Percentiles rank a stretch among this genome's conserved stretches.
phyloP scores from a whole-genome alignment of 2,329 filamentous ascomycete genomes.

The Pezicula radicicola region DNA sequence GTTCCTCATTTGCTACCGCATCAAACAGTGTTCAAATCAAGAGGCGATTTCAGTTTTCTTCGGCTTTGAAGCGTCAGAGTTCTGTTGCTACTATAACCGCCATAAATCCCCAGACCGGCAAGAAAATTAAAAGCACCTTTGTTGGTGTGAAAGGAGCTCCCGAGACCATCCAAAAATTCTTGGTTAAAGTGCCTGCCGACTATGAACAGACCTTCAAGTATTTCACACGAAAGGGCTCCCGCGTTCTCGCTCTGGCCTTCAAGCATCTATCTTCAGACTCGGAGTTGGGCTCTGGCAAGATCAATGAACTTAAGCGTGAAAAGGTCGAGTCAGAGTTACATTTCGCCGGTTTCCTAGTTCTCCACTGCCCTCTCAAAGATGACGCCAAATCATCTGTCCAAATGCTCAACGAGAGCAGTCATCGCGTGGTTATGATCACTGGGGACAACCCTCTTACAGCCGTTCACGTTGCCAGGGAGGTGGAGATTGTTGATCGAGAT shows the following conservation, averaged over 20 bases:
- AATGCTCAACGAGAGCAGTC: conserved; percentile 98
- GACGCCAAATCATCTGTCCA: conserved; percentile 91
- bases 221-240: conserved; percentile 92
- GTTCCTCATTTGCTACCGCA: conserved; percentile 42
- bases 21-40: conserved; percentile 87
- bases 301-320: conserved; percentile 93
- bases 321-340: conserved; percentile 79
- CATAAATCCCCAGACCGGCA: conserved; percentile 67
- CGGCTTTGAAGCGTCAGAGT: conserved; percentile 91
- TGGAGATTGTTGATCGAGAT: conserved; percentile 96
- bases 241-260: conserved; percentile 90
- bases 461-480: conserved; percentile 89
- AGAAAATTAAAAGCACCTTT: conserved; percentile 81
- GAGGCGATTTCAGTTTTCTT: conserved; percentile 97
- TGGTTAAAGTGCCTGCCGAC: conserved; percentile 74
- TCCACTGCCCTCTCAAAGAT: conserved; percentile 94
- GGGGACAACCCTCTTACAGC: conserved; percentile 97
- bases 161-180: conserved; percentile 94
- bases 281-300: conserved; percentile 78
- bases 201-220: conserved; percentile 99
- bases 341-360: conserved; percentile 93
- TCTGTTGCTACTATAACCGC: conserved; percentile 82
- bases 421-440: conserved; percentile 98
- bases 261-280: conserved; percentile 82
- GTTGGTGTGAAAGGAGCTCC: conserved; percentile 95